Evolutionary conservation across 257 asterid genomes (phyloP), one percentile per base, ranked within the genome.

Genomic region (Nicotiana sylvestris): DNA sequence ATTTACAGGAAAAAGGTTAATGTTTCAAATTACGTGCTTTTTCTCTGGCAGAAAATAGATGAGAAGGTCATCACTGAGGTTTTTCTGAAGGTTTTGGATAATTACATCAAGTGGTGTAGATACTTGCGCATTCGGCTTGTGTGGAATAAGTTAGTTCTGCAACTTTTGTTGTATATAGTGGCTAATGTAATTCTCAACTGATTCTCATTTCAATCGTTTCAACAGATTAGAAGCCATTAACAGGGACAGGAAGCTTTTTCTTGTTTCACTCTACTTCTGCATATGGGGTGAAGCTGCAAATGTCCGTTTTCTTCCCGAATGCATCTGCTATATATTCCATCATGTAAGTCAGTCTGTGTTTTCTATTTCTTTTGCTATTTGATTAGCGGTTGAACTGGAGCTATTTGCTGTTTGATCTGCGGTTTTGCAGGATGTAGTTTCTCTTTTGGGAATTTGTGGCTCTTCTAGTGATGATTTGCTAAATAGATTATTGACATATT

Each of bases 221-320:
- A 46, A 76, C 88, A 95, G 99, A 87, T 86, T 96, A 89, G 99
- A 96, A 83, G 98, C 99, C 83, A 92, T 96, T 81, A 94, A 90
- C 85, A 91, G 88, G 92, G 99, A 96, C 85, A 90, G 98, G 86
- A 94, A 90, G 88, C 97, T 96, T 81, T 92, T 96, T 89, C 86
- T 96, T 30, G 87, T 94, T 81, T 89, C 99, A 57, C 88, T 96
- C 29, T 96, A 96, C 90, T 86, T 89, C 68, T 95, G 98, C 90
- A 92, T 96, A 86, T 96, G 99, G 99, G 99, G 99, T 85, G 99
- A 96, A 93, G 99, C 99, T 70, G 98, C 98, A 32, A 96, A 96
- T 84, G 86, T 92, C 85, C 98, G 99, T 64, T 96, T 96, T 89
- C 93, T 96, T 87, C 99, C 99, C 29, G 99, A 96, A 86, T 96